phyloP scores from a whole-genome alignment of 2,329 filamentous ascomycete species.

The Cladosporium sp. region DNA sequence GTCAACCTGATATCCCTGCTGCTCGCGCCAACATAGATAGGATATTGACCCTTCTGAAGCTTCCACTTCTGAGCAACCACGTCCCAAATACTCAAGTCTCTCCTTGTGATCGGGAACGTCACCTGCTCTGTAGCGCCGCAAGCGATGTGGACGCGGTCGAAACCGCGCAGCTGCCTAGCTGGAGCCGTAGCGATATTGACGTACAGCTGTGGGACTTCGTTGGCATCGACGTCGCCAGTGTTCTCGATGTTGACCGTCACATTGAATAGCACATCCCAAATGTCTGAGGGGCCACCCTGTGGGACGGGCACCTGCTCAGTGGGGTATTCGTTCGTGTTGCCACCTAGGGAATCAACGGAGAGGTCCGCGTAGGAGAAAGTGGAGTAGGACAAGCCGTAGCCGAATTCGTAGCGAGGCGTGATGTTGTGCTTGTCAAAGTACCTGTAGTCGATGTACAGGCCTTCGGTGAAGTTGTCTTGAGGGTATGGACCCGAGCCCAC shows the following conservation, averaged over 20 bases:
- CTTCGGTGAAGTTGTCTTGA: conserved; percentile 74
- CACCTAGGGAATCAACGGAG: conserved; percentile 31
- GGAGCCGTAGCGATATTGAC: conserved; percentile 38
- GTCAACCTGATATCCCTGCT: conserved; percentile 8
- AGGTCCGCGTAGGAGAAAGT: conserved; percentile 56
- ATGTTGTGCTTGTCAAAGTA: conserved; percentile 71
- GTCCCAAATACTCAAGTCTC: conserved; percentile 41
- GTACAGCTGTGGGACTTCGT: conserved; percentile 52
- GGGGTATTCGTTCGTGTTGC: conserved; percentile 46
- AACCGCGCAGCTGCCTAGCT: conserved; percentile 33
- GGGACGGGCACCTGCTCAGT: conserved; percentile 42
- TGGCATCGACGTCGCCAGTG: conserved; percentile 43
- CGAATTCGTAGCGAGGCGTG: conserved; percentile 72
- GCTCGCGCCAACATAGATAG: conserved; percentile 6
- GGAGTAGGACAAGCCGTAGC: conserved; percentile 75
- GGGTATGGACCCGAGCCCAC: conserved; percentile 6
- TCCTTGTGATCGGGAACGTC: conserved; percentile 33
- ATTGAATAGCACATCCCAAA: conserved; percentile 44
- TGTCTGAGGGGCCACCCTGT: conserved; percentile 37
- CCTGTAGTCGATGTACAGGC: conserved; percentile 79
- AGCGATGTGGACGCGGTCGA: conserved; percentile 33
- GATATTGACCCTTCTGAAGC: conserved; percentile 10
- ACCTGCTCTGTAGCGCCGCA: conserved; percentile 22
- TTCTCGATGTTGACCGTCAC: conserved; percentile 46
- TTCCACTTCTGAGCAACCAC: conserved; percentile 37